These are phyloP conservation scores for Hyphopichia homilentoma DNA, from an alignment of 805 yeast genomes.

Conservation along the genomic window DNA sequence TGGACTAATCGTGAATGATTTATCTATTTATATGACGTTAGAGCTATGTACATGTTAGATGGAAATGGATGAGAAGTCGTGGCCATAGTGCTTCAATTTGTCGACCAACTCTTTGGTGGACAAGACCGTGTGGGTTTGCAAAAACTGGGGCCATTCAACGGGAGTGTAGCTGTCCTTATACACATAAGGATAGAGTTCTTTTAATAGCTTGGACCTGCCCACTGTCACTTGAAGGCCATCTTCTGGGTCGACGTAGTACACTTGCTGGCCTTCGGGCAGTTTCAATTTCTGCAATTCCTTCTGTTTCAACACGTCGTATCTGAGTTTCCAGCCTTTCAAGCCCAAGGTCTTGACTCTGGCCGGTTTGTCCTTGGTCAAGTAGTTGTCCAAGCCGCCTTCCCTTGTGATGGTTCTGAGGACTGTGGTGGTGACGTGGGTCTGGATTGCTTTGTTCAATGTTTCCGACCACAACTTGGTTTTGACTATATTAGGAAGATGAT, in stretches of 20 bases:
- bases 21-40: neutral
- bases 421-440: constrained; percentile 65
- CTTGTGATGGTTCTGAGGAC: constrained; percentile 83
- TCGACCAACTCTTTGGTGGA: constrained; percentile 47
- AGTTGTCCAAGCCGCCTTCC: constrained; percentile 94
- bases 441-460: constrained; percentile 53
- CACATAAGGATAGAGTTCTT: constrained; percentile 50
- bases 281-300: constrained; percentile 33
- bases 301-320: constrained; percentile 62
- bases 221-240: constrained; percentile 47
- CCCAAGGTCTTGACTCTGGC: constrained; percentile 93
- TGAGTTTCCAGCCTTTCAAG: constrained; percentile 85
- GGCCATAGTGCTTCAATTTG: constrained; percentile 42
- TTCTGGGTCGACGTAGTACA: constrained; percentile 48
- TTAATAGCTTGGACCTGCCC: constrained; percentile 63
- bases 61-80: constrained; percentile 32
- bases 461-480: constrained; percentile 82
- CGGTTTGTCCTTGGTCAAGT: constrained; percentile 78
- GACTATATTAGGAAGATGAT: constrained; percentile 80
- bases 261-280: constrained; percentile 18
- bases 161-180: constrained; percentile 41
- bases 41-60: constrained; percentile 7
- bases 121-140: constrained; percentile 39
- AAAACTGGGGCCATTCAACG: constrained; percentile 46
- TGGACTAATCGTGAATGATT: too few species aligned